Evolutionary conservation across 176 grass and related monocot species (phyloP).

Genomic region (Bromus sterilis): DNA sequence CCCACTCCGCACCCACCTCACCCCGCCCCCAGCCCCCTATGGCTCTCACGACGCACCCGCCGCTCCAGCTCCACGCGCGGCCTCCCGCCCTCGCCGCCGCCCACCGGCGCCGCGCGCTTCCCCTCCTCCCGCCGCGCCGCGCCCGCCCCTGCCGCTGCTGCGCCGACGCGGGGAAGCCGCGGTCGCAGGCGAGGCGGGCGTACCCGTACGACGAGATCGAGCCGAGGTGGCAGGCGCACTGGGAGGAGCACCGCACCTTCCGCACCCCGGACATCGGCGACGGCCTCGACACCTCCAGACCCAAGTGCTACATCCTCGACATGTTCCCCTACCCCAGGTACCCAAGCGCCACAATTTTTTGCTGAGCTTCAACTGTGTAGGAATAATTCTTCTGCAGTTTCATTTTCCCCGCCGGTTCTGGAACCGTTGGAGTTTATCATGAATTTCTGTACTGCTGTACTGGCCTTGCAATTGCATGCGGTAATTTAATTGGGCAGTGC

Average conservation of each 20-base stretch:
- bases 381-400: background rate
- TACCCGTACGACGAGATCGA: slow-evolving; percentile 90
- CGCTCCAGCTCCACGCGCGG: slow-evolving; percentile 7
- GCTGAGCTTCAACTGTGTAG: background rate
- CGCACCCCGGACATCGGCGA: slow-evolving; percentile 55
- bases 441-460: background rate
- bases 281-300: slow-evolving; percentile 66
- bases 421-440: background rate
- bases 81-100: background rate
- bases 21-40: background rate
- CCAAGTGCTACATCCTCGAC: slow-evolving; percentile 95
- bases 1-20: background rate
- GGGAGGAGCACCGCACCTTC: slow-evolving; percentile 83
- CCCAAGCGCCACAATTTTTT: background rate
- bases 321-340: slow-evolving; percentile 99
- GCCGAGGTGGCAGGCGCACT: slow-evolving; percentile 79
- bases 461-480: background rate
- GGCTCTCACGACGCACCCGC: slow-evolving; percentile 31
- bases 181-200: slow-evolving; percentile 29
- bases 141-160: slow-evolving; percentile 18
- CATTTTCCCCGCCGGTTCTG: background rate
- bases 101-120: background rate
- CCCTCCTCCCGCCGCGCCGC: background rate
- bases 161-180: slow-evolving; percentile 17
- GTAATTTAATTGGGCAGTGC: background rate